Conservation (phyloP, 2,329 filamentous ascomycete species). For the Xylariaceae sp. region DNA sequence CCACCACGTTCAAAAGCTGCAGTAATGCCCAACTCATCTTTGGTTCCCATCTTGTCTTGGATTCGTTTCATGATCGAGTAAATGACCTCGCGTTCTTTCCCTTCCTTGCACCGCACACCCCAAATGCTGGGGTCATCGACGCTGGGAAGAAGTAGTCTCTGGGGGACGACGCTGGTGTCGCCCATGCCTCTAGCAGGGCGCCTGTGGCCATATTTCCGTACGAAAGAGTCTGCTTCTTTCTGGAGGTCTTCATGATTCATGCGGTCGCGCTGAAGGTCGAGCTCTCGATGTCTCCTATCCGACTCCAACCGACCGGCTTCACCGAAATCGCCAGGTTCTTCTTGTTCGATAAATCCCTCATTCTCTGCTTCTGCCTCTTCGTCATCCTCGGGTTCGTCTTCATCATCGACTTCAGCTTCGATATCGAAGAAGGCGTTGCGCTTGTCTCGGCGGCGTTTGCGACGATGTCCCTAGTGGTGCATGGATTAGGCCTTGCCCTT, state of each 20-base stretch:
- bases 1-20: constrained; percentile 90
- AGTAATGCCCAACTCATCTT: constrained; percentile 83
- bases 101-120: constrained; percentile 90
- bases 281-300: constrained; percentile 90
- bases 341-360: constrained; percentile 86
- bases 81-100: constrained; percentile 92
- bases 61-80: constrained; percentile 88
- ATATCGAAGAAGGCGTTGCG: constrained; percentile 94
- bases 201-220: constrained; percentile 86
- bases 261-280: constrained; percentile 89
- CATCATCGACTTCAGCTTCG: constrained; percentile 97
- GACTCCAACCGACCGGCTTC: constrained; percentile 83
- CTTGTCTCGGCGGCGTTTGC: constrained; percentile 80
- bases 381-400: constrained; percentile 85
- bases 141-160: constrained; percentile 85
- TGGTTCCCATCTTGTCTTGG: constrained; percentile 78
- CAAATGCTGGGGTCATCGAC: constrained; percentile 97
- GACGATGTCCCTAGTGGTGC: constrained; percentile 64
- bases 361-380: constrained; percentile 93
- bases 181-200: constrained; percentile 68
- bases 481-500: not conserved
- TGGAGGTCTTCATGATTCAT: constrained; percentile 91
- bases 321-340: constrained; percentile 87
- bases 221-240: constrained; percentile 85
- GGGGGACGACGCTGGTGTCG: constrained; percentile 80